Conservation (phyloP, 169 alveolate species). For the Eimeria acervulina region DNA sequence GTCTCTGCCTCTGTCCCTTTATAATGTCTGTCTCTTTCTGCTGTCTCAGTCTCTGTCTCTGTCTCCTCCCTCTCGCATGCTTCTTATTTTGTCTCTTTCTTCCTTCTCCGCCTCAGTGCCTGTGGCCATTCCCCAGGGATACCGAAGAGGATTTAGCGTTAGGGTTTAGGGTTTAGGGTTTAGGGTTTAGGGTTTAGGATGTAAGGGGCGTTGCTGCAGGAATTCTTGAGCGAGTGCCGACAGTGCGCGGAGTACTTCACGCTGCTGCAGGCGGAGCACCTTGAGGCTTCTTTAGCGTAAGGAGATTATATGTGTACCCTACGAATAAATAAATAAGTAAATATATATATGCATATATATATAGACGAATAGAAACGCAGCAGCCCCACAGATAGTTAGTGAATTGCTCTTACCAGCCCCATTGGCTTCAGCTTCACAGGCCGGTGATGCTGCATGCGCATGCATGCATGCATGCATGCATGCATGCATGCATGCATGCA, state of each 20-base stretch:
- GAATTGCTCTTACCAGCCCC: background rate
- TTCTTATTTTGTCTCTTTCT: too few relatives aligned
- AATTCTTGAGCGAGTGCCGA: constrained; percentile 49
- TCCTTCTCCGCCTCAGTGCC: too few relatives aligned
- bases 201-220: constrained; percentile 12
- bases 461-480: background rate
- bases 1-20: too few relatives aligned
- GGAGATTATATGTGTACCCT: background rate
- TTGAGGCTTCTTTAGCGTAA: constrained; percentile 47
- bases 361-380: too few relatives aligned
- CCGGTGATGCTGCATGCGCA: background rate
- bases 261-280: constrained; percentile 63
- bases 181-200: too few relatives aligned
- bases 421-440: background rate
- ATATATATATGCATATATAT: too few relatives aligned
- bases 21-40: background rate
- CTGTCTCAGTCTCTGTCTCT: background rate
- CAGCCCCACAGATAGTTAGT: too few relatives aligned
- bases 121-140: too few relatives aligned
- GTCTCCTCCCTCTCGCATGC: too few relatives aligned
- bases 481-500: background rate
- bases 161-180: too few relatives aligned
- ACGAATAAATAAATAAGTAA: too few relatives aligned
- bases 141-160: too few relatives aligned
- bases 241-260: constrained; percentile 51